phyloP scores from a whole-genome alignment of 768 basidiomycete genomes.

The Hygrophoropsis aurantiaca region DNA sequence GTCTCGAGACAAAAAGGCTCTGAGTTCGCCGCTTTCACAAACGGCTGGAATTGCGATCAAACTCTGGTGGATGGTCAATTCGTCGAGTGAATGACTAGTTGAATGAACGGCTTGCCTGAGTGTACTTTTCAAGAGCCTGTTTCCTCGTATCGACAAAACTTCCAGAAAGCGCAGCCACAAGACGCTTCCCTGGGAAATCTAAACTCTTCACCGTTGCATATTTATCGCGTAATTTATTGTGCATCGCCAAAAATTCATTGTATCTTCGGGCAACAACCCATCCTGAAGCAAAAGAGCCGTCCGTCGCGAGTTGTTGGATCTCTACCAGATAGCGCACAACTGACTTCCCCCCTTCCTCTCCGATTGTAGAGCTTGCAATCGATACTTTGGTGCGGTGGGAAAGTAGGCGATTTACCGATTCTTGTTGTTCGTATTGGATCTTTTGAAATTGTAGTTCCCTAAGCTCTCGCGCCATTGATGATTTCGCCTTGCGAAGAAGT shows the following conservation, averaged over 20 bases:
- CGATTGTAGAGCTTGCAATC: conserved; percentile 80
- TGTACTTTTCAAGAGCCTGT: conserved; percentile 80
- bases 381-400: conserved; percentile 83
- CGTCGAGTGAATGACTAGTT: conserved; percentile 3
- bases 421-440: conserved; percentile 91
- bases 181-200: conserved; percentile 92
- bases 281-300: conserved; percentile 77
- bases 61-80: conserved; percentile 43
- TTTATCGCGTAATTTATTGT: conserved; percentile 80
- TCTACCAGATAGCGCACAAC: conserved; percentile 92
- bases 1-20: conserved; percentile 83
- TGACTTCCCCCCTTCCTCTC: conserved; percentile 83
- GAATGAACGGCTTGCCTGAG: conserved; percentile 57
- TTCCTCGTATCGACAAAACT: conserved; percentile 84
- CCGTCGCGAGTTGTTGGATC: conserved; percentile 81
- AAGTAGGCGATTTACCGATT: conserved; percentile 82
- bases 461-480: conserved; percentile 78
- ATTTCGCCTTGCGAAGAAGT: conserved; percentile 79
- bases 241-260: conserved; percentile 92
- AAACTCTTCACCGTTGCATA: conserved; percentile 64
- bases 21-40: conserved; percentile 81
- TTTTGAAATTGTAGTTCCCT: conserved; percentile 87
- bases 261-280: conserved; percentile 95
- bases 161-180: conserved; percentile 85
- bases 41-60: conserved; percentile 71